Evolutionary conservation across 805 yeast species (phyloP).

Genomic region (Priceomyces castillae): DNA sequence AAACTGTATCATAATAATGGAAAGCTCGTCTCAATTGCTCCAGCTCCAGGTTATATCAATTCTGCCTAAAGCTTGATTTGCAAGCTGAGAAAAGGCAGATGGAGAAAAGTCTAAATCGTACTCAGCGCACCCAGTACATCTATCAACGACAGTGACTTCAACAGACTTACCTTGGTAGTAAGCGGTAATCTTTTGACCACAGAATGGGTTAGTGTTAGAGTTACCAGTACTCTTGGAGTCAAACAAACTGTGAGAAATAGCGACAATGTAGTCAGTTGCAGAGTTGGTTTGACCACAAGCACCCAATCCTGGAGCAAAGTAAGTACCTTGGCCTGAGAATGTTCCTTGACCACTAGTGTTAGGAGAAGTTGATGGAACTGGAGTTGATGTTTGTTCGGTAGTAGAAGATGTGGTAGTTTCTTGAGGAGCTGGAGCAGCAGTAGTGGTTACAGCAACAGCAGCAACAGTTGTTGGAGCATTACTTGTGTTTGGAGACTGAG

Average conservation of each 20-base stretch:
- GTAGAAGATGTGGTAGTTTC: slow-evolving; percentile 12
- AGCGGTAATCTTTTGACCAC: slow-evolving; percentile 53
- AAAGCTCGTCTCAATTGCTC: slow-evolving; percentile 8
- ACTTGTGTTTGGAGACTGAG: slow-evolving; percentile 8
- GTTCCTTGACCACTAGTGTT: slow-evolving; percentile 2
- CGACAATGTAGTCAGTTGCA: slow-evolving; percentile 51
- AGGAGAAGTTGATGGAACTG: slow-evolving; percentile 15
- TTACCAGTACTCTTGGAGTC: slow-evolving; percentile 31
- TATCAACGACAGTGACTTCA: slow-evolving; percentile 55
- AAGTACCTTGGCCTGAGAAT: slow-evolving; percentile 48
- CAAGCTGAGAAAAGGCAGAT: slow-evolving; percentile 51
- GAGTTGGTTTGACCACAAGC: slow-evolving; percentile 52
- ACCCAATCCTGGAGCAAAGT: slow-evolving; percentile 46
- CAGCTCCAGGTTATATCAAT: slow-evolving; percentile 54
- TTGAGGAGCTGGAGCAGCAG: slow-evolving; percentile 11
- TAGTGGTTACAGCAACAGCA: slow-evolving; percentile 7
- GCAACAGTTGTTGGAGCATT: slow-evolving; percentile 10
- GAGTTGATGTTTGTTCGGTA: slow-evolving; percentile 8
- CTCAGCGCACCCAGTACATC: slow-evolving; percentile 52
- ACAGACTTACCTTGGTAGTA: slow-evolving; percentile 49
- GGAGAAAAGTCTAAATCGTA: slow-evolving; percentile 61
- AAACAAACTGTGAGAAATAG: slow-evolving; percentile 46
- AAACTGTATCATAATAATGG: too few relatives aligned
- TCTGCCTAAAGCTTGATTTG: slow-evolving; percentile 52
- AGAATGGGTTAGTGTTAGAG: slow-evolving; percentile 47